Evolutionary conservation across 805 yeast genomes (phyloP).

Genomic region (Teunomyces cretensis): DNA sequence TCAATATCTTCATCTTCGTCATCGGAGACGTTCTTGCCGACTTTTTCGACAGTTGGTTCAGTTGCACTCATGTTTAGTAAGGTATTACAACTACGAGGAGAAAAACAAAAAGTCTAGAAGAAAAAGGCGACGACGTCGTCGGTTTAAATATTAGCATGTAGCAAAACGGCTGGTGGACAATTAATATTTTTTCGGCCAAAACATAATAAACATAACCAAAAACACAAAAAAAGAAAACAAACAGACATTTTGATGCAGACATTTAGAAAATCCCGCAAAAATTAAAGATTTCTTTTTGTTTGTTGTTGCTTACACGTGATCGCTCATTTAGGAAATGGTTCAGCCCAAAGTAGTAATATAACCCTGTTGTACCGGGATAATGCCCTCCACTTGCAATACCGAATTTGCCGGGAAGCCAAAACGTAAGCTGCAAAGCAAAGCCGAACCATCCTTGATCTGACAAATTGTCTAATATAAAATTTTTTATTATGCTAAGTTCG

Average conservation of each 20-base stretch:
- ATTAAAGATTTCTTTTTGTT: background rate
- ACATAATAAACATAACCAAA: conserved; percentile 3
- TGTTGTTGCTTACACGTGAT: conserved; percentile 1
- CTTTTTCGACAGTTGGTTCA: conserved; percentile 58
- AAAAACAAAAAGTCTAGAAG: conserved; percentile 3
- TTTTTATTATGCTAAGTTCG: background rate
- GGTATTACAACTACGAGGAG: conserved; percentile 5
- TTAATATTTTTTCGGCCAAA: conserved; percentile 2
- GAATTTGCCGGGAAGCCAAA: background rate
- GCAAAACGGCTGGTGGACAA: conserved; percentile 4
- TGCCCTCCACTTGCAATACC: background rate
- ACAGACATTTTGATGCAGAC: conserved; percentile 1
- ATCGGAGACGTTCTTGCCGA: conserved; percentile 50
- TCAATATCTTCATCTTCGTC: conserved; percentile 57
- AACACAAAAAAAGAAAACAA: conserved; percentile 2
- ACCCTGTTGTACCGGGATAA: conserved; percentile 1
- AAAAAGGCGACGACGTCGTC: conserved; percentile 1
- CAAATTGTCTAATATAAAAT: background rate
- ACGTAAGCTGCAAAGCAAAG: background rate
- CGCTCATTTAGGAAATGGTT: background rate
- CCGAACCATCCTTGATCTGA: background rate
- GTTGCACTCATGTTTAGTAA: conserved; percentile 29
- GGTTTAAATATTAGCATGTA: conserved; percentile 2
- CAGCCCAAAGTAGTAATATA: background rate
- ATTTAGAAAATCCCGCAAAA: conserved; percentile 4